A percentile compares a stretch with the other conserved stretches of the same genome.
These are phyloP conservation scores for Pythium apleroticum DNA, from an alignment of 352 stramenopile species.

Conservation along the genomic window DNA sequence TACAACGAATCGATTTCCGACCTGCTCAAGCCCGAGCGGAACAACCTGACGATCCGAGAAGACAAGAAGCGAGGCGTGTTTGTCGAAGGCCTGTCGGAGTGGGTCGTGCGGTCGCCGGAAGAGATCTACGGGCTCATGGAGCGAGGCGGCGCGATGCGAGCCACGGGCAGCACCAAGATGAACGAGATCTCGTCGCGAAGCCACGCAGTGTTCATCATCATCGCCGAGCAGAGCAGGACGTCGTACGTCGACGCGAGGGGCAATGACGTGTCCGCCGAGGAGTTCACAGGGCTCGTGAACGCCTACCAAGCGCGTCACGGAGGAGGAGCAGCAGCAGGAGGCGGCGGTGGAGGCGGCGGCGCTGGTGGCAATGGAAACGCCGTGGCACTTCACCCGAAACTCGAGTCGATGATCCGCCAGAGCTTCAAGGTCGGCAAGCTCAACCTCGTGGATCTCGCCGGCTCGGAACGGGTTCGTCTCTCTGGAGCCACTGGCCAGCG, in stretches of 20 bases:
- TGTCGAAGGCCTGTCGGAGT: constrained; percentile 94
- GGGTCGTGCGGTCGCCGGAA: constrained; percentile 90
- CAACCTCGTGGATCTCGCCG: constrained; percentile 92
- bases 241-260: constrained; percentile 85
- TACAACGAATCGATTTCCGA: constrained; percentile 96
- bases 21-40: constrained; percentile 91
- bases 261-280: constrained; percentile 76
- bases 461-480: constrained; percentile 88
- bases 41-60: constrained; percentile 92
- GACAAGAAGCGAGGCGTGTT: constrained; percentile 93
- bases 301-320: constrained; percentile 57
- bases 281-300: constrained; percentile 86
- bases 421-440: constrained; percentile 95
- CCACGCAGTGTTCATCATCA: constrained; percentile 95
- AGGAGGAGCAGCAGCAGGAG: constrained; percentile 12
- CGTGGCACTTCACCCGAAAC: constrained; percentile 56
- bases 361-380: constrained; percentile 20
- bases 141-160: constrained; percentile 78
- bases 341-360: constrained; percentile 14
- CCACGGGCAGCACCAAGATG: constrained; percentile 87
- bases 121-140: constrained; percentile 96
- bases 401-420: constrained; percentile 90
- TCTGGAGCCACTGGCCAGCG: constrained; percentile 85
- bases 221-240: constrained; percentile 92
- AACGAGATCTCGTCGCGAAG: constrained; percentile 86